A percentile compares a stretch with the other conserved stretches of the same genome.
phyloP scores from a whole-genome alignment of 2,329 filamentous ascomycete species.

The Xylaria polymorpha region DNA sequence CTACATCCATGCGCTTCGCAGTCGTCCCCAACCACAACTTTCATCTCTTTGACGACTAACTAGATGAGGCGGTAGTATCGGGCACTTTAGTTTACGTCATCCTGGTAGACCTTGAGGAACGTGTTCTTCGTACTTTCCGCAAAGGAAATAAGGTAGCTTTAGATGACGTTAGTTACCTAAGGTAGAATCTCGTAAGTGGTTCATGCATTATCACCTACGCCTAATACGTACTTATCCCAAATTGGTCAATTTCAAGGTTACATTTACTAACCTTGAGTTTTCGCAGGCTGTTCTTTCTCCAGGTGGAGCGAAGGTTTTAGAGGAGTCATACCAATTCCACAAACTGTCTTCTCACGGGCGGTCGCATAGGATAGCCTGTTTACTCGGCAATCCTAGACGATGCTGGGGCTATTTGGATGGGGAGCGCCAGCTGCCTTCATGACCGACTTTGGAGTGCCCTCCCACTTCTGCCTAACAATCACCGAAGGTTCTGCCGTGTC shows the following conservation, averaged over 20 bases:
- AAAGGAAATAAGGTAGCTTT: conserved; percentile 4
- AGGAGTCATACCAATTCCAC: not conserved
- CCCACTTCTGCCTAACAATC: not conserved
- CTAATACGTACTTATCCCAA: not conserved
- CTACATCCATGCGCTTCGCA: conserved; percentile 20
- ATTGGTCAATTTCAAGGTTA: not conserved
- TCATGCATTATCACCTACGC: not conserved
- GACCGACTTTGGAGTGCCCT: conserved; percentile 14
- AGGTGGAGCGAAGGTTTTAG: not conserved
- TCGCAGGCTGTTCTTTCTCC: conserved; percentile 1
- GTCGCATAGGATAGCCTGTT: not conserved
- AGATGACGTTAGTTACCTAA: not conserved
- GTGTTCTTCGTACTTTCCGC: conserved; percentile 16
- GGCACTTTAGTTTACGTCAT: conserved; percentile 13
- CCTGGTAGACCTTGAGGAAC: conserved; percentile 17
- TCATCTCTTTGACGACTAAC: conserved; percentile 7
- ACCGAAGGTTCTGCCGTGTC: conserved; percentile 1
- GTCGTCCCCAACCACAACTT: conserved; percentile 1
- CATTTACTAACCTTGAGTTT: not conserved
- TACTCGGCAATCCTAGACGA: not conserved
- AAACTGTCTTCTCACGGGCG: not conserved
- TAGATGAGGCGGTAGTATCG: conserved; percentile 6
- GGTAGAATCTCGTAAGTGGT: conserved; percentile 1
- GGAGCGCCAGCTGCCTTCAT: conserved; percentile 1
- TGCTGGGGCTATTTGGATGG: conserved; percentile 3